Evolutionary conservation across 1,284 basidiomycete genomes (phyloP), one percentile per base, ranked within the genome.

Genomic region (Boletus nobilissimus): DNA sequence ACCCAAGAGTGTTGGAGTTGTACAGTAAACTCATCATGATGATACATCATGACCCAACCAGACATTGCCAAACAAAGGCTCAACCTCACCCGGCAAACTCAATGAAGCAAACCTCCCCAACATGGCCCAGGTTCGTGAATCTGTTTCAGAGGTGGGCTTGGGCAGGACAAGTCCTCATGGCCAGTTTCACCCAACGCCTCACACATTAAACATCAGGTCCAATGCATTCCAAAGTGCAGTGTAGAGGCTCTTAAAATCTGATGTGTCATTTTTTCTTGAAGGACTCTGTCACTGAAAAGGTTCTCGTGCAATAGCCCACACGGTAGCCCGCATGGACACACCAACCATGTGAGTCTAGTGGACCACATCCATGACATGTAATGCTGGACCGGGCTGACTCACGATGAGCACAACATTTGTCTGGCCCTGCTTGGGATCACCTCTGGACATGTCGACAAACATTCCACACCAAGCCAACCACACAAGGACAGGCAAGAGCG

Each of bases 81-180:
- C 75, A 5, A 82, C n/a, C 29, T 72, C 54, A 22, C 81, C 81
- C 2, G 72, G 73, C 29, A 85, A 43, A 7, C 34, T 62, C 69
- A 74, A 38, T 48, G 73, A 36, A 3, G 57, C 76, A 48, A 78
- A 76, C 46, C 84, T 70, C 29, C 91, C 91, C 75, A 83, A 87
- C 67, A 81, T 83, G 39, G 87, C 85, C 88, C 90, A 92, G 34
- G 48, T 14, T 5, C 75, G 84, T 51, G 76, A 82, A 32, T 78
- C 60, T 1, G 79, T 80, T 74, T 78, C 75, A 54, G 80, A 60
- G 29, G 40, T 13, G 19, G 79, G 76, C 29, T 79, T 78, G 24
- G 84, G 77, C 32, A 83, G 3, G 66, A 77, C 34, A 29, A 85
- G 72, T 36, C 79, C 77, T 18, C 36, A 70, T 7, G 80, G 54